Percentiles rank a stretch among this genome's conserved stretches.
phyloP scores from a whole-genome alignment of 768 basidiomycete genomes.

The Termitomyces sp. region DNA sequence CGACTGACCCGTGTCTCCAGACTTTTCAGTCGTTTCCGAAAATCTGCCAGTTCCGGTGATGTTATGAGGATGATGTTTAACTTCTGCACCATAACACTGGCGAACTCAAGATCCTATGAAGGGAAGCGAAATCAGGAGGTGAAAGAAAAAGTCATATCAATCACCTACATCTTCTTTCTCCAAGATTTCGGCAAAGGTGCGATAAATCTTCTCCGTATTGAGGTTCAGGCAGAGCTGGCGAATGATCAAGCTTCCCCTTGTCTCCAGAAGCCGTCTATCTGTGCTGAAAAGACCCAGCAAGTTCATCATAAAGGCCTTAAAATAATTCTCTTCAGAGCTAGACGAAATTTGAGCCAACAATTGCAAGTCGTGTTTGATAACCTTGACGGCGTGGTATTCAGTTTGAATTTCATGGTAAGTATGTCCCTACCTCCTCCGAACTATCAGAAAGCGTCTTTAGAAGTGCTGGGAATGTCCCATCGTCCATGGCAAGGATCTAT shows the following conservation, averaged over 20 bases:
- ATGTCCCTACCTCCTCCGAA: slow-evolving; percentile 74
- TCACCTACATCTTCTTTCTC: slow-evolving; percentile 90
- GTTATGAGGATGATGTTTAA: slow-evolving; percentile 95
- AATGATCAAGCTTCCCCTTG: slow-evolving; percentile 91
- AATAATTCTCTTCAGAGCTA: slow-evolving; percentile 91
- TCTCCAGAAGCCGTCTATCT: slow-evolving; percentile 83
- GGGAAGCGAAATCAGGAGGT: background rate
- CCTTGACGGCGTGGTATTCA: slow-evolving; percentile 33
- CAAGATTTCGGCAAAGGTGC: slow-evolving; percentile 93
- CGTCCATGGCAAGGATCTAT: slow-evolving; percentile 93
- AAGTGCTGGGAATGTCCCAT: slow-evolving; percentile 93
- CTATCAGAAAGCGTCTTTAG: slow-evolving; percentile 95
- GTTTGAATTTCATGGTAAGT: background rate
- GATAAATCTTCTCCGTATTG: slow-evolving; percentile 93
- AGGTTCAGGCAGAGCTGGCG: slow-evolving; percentile 91
- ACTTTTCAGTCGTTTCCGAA: slow-evolving; percentile 87
- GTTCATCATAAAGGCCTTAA: slow-evolving; percentile 93
- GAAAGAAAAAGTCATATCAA: background rate
- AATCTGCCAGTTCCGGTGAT: slow-evolving; percentile 92
- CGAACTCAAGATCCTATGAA: slow-evolving; percentile 89
- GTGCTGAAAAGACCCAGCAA: slow-evolving; percentile 94
- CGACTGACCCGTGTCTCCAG: slow-evolving; percentile 80
- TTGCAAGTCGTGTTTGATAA: slow-evolving; percentile 95
- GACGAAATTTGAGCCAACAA: slow-evolving; percentile 96
- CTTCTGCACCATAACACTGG: slow-evolving; percentile 96